phyloP scores from a whole-genome alignment of 345 rosid genomes.

The Salix arbutifolia region DNA sequence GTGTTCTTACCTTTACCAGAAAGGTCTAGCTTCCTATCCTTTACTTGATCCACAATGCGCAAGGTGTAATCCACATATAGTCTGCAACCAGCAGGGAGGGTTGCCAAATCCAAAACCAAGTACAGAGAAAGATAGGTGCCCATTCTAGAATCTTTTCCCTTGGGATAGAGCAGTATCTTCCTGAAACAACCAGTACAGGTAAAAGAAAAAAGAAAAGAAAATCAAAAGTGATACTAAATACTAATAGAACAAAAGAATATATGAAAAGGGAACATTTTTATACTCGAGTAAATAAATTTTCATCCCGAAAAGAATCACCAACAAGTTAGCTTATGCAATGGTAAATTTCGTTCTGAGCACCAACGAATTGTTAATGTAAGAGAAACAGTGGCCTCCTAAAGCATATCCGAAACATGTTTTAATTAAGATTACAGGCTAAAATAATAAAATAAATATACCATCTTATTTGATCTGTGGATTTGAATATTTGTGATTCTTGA shows the following conservation, averaged over 20 bases:
- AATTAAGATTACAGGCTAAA: too few relatives aligned
- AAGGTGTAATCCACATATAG: not conserved
- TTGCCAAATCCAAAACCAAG: not conserved
- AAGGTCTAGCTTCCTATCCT: not conserved
- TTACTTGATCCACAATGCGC: not conserved
- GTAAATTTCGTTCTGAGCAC: too few relatives aligned
- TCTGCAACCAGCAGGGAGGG: not conserved
- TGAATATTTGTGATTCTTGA: conserved; percentile 22
- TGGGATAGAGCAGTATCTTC: conserved; percentile 13
- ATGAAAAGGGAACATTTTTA: too few relatives aligned
- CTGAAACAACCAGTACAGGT: not conserved
- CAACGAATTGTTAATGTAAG: too few relatives aligned
- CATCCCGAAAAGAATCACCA: too few relatives aligned
- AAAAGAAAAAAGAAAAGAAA: not conserved
- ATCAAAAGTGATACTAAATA: too few relatives aligned
- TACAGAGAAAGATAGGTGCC: not conserved
- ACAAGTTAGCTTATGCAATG: too few relatives aligned
- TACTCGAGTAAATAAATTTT: too few relatives aligned
- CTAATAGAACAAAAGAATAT: too few relatives aligned
- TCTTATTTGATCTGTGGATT: conserved; percentile 22
- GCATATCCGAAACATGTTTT: too few relatives aligned
- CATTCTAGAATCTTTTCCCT: not conserved
- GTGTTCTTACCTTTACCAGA: not conserved
- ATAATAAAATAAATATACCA: conserved; percentile 24
- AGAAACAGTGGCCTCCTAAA: too few relatives aligned